Percentiles rank a stretch among this genome's conserved stretches.
Conservation (phyloP, 805 yeast genomes). For the Schwanniomyces pseudopolymorphus region DNA sequence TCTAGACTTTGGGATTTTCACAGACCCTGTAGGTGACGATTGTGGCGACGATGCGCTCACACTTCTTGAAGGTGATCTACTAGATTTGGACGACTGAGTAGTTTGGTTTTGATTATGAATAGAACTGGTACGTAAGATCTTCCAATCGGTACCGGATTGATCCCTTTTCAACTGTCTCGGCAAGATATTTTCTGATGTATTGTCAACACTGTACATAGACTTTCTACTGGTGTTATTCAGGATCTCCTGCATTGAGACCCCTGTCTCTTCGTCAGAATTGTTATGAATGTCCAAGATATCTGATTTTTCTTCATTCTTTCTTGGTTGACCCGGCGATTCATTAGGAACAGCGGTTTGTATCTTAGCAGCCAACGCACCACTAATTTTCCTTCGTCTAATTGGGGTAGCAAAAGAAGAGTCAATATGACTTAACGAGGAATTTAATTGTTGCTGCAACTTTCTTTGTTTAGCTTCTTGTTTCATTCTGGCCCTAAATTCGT, state of each 20-base stretch:
- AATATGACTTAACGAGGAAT: constrained; percentile 28
- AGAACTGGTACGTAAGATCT: constrained; percentile 38
- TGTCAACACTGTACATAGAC: constrained; percentile 13
- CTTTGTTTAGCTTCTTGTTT: constrained; percentile 42
- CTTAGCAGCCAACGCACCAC: constrained; percentile 67
- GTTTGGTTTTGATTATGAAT: constrained; percentile 32
- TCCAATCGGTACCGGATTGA: constrained; percentile 29
- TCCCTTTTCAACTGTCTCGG: constrained; percentile 25
- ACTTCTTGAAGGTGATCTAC: constrained; percentile 51
- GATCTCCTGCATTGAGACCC: constrained; percentile 21
- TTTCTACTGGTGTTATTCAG: constrained; percentile 13
- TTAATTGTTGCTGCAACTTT: constrained; percentile 29
- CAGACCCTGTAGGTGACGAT: constrained; percentile 21
- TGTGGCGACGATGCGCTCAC: constrained; percentile 42
- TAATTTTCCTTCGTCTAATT: constrained; percentile 61
- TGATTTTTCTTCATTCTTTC: constrained; percentile 53
- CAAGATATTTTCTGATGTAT: constrained; percentile 10
- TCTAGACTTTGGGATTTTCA: constrained; percentile 25
- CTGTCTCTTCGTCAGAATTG: constrained; percentile 45
- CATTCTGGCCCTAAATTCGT: constrained; percentile 57
- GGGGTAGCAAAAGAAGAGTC: constrained; percentile 69
- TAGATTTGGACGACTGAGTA: constrained; percentile 41
- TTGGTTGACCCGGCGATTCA: constrained; percentile 96
- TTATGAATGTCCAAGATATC: constrained; percentile 36
- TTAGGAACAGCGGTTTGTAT: constrained; percentile 80